A percentile compares a stretch with the other conserved stretches of the same genome.
phyloP scores from a whole-genome alignment of 805 yeast species.

The Saturnispora ahearnii region DNA sequence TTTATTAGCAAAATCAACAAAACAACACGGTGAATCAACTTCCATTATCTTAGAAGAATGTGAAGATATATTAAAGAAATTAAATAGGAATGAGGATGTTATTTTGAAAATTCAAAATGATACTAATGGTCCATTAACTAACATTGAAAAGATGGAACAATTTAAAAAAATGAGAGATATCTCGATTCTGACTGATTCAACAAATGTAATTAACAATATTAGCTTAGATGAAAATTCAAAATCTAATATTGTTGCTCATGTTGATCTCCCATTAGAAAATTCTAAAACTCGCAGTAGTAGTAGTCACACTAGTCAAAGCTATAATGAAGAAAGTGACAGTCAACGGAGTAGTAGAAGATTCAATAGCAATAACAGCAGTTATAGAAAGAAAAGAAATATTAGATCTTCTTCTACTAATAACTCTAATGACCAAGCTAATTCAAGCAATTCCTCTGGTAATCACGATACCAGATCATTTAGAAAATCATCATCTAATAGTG shows the following conservation, averaged over 20 bases:
- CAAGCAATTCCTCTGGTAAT: neutral
- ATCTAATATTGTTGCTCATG: neutral
- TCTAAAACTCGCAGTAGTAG: neutral
- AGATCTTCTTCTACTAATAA: neutral
- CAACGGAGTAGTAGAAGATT: neutral
- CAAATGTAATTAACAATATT: neutral
- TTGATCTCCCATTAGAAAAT: neutral
- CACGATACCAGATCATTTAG: neutral
- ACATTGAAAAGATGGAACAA: conserved; percentile 9
- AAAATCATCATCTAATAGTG: neutral
- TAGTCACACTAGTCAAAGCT: neutral
- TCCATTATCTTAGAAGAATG: conserved; percentile 37
- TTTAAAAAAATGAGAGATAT: conserved; percentile 11
- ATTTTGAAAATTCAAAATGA: conserved; percentile 13
- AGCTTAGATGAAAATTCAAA: neutral
- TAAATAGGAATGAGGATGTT: conserved; percentile 22
- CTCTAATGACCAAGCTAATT: neutral
- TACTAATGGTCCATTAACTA: conserved; percentile 6
- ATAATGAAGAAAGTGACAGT: conserved; percentile 3
- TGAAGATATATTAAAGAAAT: conserved; percentile 33
- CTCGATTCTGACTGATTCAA: conserved; percentile 9
- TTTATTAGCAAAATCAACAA: conserved; percentile 36
- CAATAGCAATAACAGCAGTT: neutral
- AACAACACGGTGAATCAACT: conserved; percentile 41
- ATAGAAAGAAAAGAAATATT: conserved; percentile 1